phyloP scores from a whole-genome alignment of 306 rosid genomes.

The Mimosa pudica region DNA sequence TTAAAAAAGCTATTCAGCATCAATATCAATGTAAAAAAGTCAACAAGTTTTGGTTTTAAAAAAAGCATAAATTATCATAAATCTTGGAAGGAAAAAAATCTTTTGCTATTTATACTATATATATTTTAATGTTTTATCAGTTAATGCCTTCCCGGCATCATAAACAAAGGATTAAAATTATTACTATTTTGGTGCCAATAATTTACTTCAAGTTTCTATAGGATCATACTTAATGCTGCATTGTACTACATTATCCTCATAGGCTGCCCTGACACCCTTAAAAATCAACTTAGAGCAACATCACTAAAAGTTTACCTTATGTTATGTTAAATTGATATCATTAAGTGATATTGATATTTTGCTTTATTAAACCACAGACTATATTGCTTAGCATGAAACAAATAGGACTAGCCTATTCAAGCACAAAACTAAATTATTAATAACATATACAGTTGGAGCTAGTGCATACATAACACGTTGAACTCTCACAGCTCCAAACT shows the following conservation, averaged over 20 bases:
- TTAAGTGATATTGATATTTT: neutral
- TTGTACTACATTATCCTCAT: neutral
- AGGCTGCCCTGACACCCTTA: neutral
- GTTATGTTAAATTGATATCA: neutral
- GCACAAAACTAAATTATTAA: neutral
- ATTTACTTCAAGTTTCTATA: neutral
- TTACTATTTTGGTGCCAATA: neutral
- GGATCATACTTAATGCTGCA: neutral
- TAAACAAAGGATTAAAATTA: neutral
- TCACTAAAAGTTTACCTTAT: neutral
- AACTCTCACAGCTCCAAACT: constrained; percentile 3
- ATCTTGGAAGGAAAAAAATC: neutral
- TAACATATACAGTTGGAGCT: neutral
- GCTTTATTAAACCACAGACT: neutral
- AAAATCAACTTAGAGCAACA: neutral
- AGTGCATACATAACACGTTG: constrained; percentile 13
- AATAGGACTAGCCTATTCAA: neutral
- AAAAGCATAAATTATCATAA: neutral
- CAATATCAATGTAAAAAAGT: neutral
- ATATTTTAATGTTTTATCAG: neutral
- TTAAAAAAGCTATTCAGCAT: neutral
- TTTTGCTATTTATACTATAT: neutral
- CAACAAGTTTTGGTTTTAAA: neutral
- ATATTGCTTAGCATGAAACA: neutral
- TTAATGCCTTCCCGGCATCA: neutral